Conservation (phyloP, 2,329 filamentous ascomycete genomes). For the Monosporascus sp. region DNA sequence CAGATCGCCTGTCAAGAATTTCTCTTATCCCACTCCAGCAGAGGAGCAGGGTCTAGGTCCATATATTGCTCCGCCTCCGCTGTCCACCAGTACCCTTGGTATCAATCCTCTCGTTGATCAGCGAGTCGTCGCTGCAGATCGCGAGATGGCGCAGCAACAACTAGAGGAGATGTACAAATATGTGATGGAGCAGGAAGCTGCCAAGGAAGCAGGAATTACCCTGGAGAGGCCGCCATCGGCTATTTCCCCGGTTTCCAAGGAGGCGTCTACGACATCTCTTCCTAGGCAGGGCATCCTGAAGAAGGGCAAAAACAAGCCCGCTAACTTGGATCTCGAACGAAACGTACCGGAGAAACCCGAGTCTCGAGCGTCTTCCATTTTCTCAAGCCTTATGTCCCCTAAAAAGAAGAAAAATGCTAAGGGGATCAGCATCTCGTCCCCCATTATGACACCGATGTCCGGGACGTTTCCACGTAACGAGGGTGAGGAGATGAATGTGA, state of each 20-base stretch:
- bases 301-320: conserved; percentile 29
- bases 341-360: conserved; percentile 43
- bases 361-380: conserved; percentile 53
- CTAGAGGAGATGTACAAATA: conserved; percentile 88
- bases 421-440: conserved; percentile 56
- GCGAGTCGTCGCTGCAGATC: conserved; percentile 68
- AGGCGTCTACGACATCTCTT: conserved; percentile 10
- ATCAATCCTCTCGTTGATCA: conserved; percentile 72
- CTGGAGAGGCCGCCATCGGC: conserved; percentile 40
- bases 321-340: conserved; percentile 34
- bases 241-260: conserved; percentile 31
- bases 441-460: conserved; percentile 60
- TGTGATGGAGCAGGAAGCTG: conserved; percentile 83
- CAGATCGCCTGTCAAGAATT: conserved; percentile 38
- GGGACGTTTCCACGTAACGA: conserved; percentile 52
- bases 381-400: conserved; percentile 58
- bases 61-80: conserved; percentile 42
- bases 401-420: conserved; percentile 44
- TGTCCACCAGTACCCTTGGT: conserved; percentile 47
- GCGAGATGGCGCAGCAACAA: conserved; percentile 69
- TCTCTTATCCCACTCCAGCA: conserved; percentile 35
- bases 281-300: conserved; percentile 47
- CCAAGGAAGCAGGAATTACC: conserved; percentile 51
- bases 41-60: conserved; percentile 27
- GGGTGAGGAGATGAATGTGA: conserved; percentile 51